These are phyloP conservation scores for Umbelopsis isabellina DNA, from an alignment of 192 early-diverging fungal genomes.

Conservation along the genomic window DNA sequence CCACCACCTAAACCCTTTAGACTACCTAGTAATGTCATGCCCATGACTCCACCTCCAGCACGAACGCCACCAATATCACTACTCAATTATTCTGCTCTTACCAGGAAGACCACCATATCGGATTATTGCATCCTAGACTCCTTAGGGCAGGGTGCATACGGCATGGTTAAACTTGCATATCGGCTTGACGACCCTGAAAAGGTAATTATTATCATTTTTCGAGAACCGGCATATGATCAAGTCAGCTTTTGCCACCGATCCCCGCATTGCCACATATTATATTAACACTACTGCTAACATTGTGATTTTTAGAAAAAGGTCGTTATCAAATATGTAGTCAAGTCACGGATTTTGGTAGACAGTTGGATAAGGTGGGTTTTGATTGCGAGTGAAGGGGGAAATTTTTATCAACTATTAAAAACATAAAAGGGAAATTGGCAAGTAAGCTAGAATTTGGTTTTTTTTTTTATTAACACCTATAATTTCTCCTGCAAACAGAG, in stretches of 20 bases:
- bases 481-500: constrained; percentile 33
- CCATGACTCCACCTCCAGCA: constrained; percentile 4
- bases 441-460: no score
- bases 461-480: no score
- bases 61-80: constrained; percentile 27
- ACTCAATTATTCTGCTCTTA: constrained; percentile 42
- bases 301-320: constrained; percentile 31
- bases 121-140: constrained; percentile 62
- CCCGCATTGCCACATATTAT: no score
- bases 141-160: constrained; percentile 73
- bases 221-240: not conserved
- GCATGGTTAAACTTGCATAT: constrained; percentile 62
- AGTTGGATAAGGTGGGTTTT: constrained; percentile 56
- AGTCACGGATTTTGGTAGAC: constrained; percentile 61
- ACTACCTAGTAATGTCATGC: constrained; percentile 1
- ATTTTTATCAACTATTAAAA: not conserved
- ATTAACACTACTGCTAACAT: no score
- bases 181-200: constrained; percentile 51
- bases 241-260: no score
- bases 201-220: constrained; percentile 34
- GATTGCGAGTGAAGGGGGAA: not conserved
- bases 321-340: constrained; percentile 73
- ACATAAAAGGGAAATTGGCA: not conserved
- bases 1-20: not conserved
- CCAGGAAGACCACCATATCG: constrained; percentile 37